Percentiles rank a stretch among this genome's conserved stretches.
These are phyloP conservation scores for Paramecium biaurelia DNA, from an alignment of 73 alveolate genomes.

Conservation along the genomic window DNA sequence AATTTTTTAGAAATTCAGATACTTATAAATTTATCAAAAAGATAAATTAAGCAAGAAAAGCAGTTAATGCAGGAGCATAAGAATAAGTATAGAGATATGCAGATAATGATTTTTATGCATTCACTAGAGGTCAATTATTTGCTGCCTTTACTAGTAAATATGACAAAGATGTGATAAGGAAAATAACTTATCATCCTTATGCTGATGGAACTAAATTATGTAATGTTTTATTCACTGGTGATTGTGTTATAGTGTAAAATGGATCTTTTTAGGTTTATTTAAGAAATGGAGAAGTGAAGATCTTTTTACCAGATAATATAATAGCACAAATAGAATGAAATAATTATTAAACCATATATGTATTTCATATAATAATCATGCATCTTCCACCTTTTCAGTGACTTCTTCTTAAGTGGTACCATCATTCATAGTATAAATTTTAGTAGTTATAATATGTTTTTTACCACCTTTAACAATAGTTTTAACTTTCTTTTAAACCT, in stretches of 20 bases:
- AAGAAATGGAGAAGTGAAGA: slow-evolving; percentile 30
- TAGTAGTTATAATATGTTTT: background rate
- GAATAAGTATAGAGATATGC: slow-evolving; percentile 45
- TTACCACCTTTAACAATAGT: background rate
- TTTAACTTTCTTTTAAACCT: background rate
- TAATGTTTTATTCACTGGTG: background rate
- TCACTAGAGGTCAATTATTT: slow-evolving; percentile 33
- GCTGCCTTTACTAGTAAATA: slow-evolving; percentile 41
- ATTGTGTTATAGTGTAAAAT: background rate
- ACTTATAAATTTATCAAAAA: background rate
- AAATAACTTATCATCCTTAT: slow-evolving; percentile 25
- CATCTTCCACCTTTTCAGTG: slow-evolving; percentile 29
- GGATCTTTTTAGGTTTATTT: background rate
- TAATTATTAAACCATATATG: background rate
- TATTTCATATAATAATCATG: background rate
- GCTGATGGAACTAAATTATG: slow-evolving; percentile 46
- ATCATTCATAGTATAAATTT: slow-evolving; percentile 20
- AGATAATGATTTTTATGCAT: slow-evolving; percentile 44
- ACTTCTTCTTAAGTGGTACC: slow-evolving; percentile 40
- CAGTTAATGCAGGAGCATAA: slow-evolving; percentile 34
- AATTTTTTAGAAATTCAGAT: background rate
- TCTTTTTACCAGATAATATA: background rate
- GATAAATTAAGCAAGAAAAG: slow-evolving; percentile 24
- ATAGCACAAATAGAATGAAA: background rate
- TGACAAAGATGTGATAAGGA: slow-evolving; percentile 3